These are phyloP conservation scores for Kwoniella botswanensis DNA, from an alignment of 768 basidiomycete genomes.

Conservation along the genomic window DNA sequence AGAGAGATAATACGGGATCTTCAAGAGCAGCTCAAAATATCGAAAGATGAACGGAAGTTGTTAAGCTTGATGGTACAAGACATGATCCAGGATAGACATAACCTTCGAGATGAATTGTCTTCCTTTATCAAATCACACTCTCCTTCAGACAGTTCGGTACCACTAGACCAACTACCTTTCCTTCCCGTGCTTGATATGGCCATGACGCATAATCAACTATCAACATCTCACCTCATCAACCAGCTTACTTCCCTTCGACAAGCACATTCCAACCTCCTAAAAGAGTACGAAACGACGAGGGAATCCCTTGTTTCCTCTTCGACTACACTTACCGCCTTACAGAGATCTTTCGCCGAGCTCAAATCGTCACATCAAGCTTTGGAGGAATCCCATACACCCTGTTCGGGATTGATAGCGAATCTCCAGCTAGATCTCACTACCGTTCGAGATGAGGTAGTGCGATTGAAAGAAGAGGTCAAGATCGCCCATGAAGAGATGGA, in stretches of 20 bases:
- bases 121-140: background rate
- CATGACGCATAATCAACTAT: conserved; percentile 12
- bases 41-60: background rate
- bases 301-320: conserved; percentile 4
- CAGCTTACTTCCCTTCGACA: conserved; percentile 6
- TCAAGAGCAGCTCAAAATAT: background rate
- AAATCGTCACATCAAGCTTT: conserved; percentile 17
- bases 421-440: background rate
- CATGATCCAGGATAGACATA: background rate
- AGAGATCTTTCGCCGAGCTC: conserved; percentile 20
- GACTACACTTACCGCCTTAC: conserved; percentile 15
- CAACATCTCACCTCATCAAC: conserved; percentile 8
- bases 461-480: background rate
- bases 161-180: background rate
- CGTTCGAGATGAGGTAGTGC: background rate
- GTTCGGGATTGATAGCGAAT: conserved; percentile 1
- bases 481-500: conserved; percentile 17
- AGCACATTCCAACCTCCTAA: conserved; percentile 1
- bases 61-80: background rate
- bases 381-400: conserved; percentile 23
- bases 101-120: background rate
- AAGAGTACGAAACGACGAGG: conserved; percentile 2
- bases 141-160: background rate
- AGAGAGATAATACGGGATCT: conserved; percentile 4
- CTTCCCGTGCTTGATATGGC: conserved; percentile 16